Base-by-base conservation (phyloP, 257 asterid species). In the Avicennia marina region DNA sequence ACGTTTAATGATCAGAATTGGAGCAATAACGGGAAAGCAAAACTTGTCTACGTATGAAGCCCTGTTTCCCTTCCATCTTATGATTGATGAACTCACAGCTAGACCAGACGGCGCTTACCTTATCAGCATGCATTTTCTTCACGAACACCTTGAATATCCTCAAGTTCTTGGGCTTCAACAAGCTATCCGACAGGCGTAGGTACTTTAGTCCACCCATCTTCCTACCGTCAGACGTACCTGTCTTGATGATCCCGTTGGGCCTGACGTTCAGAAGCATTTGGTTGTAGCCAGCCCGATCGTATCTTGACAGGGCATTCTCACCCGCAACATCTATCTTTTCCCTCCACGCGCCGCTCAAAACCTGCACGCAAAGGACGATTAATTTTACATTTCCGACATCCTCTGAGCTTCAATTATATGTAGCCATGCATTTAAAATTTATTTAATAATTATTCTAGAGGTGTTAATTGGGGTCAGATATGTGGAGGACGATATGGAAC, bases 221-320 rank as follows among this genome's bases (percentile, higher is more conserved):
- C 25, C 39, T 52, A 5, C 75, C 69, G 12, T 82, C 33, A 2
- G 33, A 80, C 10, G 66, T 67, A 1, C 88, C 79, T 0, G 65
- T 64, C 65, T 70, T 74, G 65, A 69, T 70, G 27, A 80, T 60
- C 17, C 96, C 96, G 27, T 72, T 78, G 32, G 96, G 96, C 69
- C 96, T 71, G 6, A 66, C 87, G 44, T 84, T 84, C 5, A 87
- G 72, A 44, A 87, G 87, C 53, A 87, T 84, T 72, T 84, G 95
- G 52, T 87, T 84, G 19, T 84, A 87, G 49, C 67, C 95, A 0
- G 59, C 4, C 0, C 78, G 65, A 7, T 87, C 93, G 43, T 78
- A 84, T 59, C 89, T 76, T 13, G 84, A n/a, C 25, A 82, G 95
- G 13, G 96, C 96, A 44, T 87, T 87, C 64, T 87, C 96, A 26